Evolutionary conservation across 176 grass and related monocot species (phyloP).

Genomic region (Carex scoparia): DNA sequence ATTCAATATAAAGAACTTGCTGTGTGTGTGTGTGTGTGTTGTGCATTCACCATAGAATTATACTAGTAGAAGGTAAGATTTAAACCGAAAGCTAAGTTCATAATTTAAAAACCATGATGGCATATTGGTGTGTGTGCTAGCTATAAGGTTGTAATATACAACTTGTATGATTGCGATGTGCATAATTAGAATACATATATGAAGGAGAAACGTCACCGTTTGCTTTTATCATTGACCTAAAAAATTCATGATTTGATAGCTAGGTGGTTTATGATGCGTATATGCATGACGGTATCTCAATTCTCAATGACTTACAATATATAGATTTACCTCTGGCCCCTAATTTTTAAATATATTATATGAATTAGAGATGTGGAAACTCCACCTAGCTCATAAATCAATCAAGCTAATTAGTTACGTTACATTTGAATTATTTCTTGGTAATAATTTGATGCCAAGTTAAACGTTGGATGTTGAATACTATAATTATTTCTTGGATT

Average conservation of each 20-base stretch:
- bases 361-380: not conserved
- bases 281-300: slow-evolving; percentile 2
- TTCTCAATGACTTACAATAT: not conserved
- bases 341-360: not conserved
- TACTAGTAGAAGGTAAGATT: slow-evolving; percentile 4
- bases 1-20: too few species aligned
- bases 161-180: slow-evolving; percentile 6
- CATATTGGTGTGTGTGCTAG: slow-evolving; percentile 9
- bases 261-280: not conserved
- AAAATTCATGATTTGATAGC: slow-evolving; percentile 9
- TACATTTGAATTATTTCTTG: not conserved
- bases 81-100: slow-evolving; percentile 5
- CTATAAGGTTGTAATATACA: not conserved
- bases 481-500: too few species aligned
- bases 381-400: not conserved
- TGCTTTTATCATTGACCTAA: slow-evolving; percentile 27
- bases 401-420: not conserved
- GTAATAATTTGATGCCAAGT: not conserved
- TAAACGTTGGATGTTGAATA: too few species aligned
- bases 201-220: slow-evolving; percentile 17
- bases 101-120: slow-evolving; percentile 4
- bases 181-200: slow-evolving; percentile 11
- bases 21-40: too few species aligned
- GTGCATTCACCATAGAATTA: slow-evolving; percentile 2
- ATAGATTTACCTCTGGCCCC: not conserved